These are phyloP conservation scores for Wickerhamiella infanticola DNA, from an alignment of 1,139 yeast genomes.

Conservation along the genomic window DNA sequence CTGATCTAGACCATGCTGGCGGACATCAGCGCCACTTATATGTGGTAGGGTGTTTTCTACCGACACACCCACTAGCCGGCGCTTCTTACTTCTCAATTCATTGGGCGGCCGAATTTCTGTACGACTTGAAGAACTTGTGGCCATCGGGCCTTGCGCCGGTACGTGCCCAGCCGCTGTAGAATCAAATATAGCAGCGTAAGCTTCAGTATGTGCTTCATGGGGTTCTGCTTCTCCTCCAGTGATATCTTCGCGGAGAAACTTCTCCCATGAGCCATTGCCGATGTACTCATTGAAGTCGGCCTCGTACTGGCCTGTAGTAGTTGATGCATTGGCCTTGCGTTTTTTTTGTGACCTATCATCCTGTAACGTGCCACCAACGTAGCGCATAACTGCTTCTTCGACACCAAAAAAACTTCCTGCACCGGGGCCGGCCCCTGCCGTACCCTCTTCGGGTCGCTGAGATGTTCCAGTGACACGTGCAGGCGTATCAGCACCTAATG, in stretches of 20 bases:
- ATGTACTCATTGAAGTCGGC: conserved; percentile 4
- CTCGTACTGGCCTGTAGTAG: conserved; percentile 9
- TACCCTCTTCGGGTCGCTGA: neutral
- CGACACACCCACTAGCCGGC: neutral
- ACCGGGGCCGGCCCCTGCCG: neutral
- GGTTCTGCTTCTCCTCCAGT: neutral
- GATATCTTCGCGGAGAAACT: conserved; percentile 13
- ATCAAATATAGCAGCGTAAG: conserved; percentile 6
- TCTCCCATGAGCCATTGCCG: conserved; percentile 14
- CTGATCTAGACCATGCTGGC: neutral
- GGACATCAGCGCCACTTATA: neutral
- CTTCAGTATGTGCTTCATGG: neutral
- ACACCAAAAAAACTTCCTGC: conserved; percentile 19
- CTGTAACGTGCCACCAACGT: conserved; percentile 47
- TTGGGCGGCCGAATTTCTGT: neutral
- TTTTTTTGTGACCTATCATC: conserved; percentile 17
- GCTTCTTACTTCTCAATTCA: neutral
- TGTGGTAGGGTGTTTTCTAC: neutral
- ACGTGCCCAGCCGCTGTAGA: conserved; percentile 1
- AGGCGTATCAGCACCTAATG: neutral
- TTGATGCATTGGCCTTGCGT: conserved; percentile 16
- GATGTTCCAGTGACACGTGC: neutral
- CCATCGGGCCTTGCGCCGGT: neutral
- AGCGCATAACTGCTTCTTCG: conserved; percentile 60
- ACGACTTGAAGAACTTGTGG: neutral